Percentiles rank a stretch among this genome's conserved stretches.
phyloP scores from a whole-genome alignment of 2,329 filamentous ascomycete genomes.

The Neonectria sp. region DNA sequence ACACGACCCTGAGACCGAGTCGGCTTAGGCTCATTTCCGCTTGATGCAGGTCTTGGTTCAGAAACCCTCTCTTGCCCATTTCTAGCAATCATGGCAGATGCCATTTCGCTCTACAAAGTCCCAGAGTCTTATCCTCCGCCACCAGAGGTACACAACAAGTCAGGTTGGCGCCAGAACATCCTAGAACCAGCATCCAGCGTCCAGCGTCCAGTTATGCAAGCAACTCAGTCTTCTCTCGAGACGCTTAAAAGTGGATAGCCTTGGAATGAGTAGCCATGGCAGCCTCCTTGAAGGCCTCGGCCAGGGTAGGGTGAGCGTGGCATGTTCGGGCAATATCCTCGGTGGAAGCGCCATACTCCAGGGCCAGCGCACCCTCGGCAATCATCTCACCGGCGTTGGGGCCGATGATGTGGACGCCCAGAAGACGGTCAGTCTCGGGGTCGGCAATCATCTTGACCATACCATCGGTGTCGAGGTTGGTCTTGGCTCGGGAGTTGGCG shows the following conservation, averaged over 20 bases:
- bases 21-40: slow-evolving; percentile 43
- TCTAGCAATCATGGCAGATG: slow-evolving; percentile 33
- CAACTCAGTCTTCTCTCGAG: slow-evolving; percentile 19
- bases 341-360: slow-evolving; percentile 96
- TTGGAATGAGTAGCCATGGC: slow-evolving; percentile 97
- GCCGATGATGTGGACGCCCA: slow-evolving; percentile 97
- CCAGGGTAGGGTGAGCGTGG: slow-evolving; percentile 95
- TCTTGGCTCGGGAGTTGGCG: slow-evolving; percentile 99
- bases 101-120: slow-evolving; percentile 35
- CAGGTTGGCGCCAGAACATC: slow-evolving; percentile 18
- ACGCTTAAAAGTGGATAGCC: slow-evolving; percentile 89
- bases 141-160: slow-evolving; percentile 37
- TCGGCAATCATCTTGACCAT: slow-evolving; percentile 98
- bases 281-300: slow-evolving; percentile 99
- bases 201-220: slow-evolving; percentile 32
- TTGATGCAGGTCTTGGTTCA: slow-evolving; percentile 38
- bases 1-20: slow-evolving; percentile 48
- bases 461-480: slow-evolving; percentile 95
- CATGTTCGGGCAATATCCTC: slow-evolving; percentile 96
- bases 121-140: slow-evolving; percentile 36
- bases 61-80: slow-evolving; percentile 40
- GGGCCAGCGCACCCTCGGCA: slow-evolving; percentile 92
- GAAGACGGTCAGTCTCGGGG: slow-evolving; percentile 94
- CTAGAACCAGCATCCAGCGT: slow-evolving; percentile 3
- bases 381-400: slow-evolving; percentile 99